Percentiles rank a stretch among this genome's conserved stretches.
Evolutionary conservation across 768 basidiomycete species (phyloP).

Genomic region (Dendrothele bispora): DNA sequence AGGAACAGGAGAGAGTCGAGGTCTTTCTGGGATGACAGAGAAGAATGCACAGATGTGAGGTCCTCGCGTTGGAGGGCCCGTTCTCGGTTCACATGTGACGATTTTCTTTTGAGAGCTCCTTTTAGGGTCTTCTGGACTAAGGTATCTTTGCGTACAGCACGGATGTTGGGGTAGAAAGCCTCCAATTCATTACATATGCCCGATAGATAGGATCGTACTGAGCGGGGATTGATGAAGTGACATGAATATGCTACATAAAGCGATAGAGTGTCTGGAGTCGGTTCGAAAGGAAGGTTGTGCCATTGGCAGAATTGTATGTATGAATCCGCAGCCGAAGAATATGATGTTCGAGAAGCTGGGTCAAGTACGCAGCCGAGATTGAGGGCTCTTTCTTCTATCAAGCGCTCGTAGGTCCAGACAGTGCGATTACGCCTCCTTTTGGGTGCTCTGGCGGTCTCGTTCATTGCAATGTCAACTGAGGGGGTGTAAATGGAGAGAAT

Average conservation of each 20-base stretch:
- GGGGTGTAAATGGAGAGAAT: constrained; percentile 18
- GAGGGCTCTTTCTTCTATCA: constrained; percentile 26
- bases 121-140: constrained; percentile 13
- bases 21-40: too few relatives aligned
- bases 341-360: constrained; percentile 10
- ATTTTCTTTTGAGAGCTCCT: too few relatives aligned
- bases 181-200: constrained; percentile 22
- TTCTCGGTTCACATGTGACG: too few relatives aligned
- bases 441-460: neutral
- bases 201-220: constrained; percentile 21
- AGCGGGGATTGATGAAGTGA: constrained; percentile 19
- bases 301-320: constrained; percentile 25
- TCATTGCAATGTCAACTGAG: constrained; percentile 19
- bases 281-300: constrained; percentile 25
- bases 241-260: constrained; percentile 29
- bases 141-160: neutral
- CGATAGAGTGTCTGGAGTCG: constrained; percentile 27
- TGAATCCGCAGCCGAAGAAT: constrained; percentile 23
- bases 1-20: too few relatives aligned
- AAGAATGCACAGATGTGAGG: too few relatives aligned
- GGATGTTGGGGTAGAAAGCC: constrained; percentile 16
- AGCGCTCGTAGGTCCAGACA: constrained; percentile 31
- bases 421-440: constrained; percentile 27
- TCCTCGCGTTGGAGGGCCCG: too few relatives aligned
- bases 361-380: constrained; percentile 24